Evolutionary conservation across 345 rosid species (phyloP).

Genomic region (Eucalyptus pauciflora): DNA sequence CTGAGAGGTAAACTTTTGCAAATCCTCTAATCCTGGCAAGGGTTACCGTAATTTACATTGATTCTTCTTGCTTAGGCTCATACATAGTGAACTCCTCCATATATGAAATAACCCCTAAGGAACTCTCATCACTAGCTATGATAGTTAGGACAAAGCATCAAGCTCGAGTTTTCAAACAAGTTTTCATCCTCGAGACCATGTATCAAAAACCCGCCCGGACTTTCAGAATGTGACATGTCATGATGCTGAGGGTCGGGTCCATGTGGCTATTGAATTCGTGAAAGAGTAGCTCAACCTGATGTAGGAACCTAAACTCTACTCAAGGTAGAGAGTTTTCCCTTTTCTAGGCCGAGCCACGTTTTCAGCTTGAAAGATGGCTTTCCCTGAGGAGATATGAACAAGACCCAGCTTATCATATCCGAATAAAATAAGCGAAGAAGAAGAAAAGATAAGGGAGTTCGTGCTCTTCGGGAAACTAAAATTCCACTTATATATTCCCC

Average conservation of each 20-base stretch:
- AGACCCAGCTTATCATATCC: neutral
- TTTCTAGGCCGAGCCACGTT: neutral
- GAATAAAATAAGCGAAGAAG: neutral
- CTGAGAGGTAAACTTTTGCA: neutral
- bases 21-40: neutral
- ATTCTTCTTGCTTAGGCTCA: neutral
- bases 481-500: neutral
- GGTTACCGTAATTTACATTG: neutral
- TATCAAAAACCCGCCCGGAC: neutral
- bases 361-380: neutral
- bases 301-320: neutral
- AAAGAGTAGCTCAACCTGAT: neutral
- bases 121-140: neutral
- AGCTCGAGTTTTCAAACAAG: neutral
- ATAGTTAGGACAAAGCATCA: neutral
- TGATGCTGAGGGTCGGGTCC: neutral
- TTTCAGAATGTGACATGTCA: neutral
- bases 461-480: neutral
- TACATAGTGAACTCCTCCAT: neutral
- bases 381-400: neutral
- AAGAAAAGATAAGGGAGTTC: neutral
- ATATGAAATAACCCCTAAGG: neutral
- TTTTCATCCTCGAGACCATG: neutral
- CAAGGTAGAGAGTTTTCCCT: neutral
- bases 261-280: neutral